phyloP scores from a whole-genome alignment of 78 protist species.

The Dictyostelium capitatum region DNA sequence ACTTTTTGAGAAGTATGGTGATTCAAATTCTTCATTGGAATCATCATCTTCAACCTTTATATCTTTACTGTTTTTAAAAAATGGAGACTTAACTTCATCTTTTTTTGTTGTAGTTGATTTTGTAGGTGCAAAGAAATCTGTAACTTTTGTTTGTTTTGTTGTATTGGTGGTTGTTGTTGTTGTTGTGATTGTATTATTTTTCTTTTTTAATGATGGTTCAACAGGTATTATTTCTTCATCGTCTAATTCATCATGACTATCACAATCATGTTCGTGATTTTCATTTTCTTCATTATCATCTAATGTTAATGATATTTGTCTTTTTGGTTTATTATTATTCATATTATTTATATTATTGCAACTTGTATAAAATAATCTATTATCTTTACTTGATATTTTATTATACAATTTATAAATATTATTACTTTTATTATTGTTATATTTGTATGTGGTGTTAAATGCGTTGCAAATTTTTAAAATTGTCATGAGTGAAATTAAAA shows the following conservation, averaged over 20 bases:
- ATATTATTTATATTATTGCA: no score
- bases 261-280: conserved; percentile 12
- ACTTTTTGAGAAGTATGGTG: not conserved
- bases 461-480: no score
- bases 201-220: not conserved
- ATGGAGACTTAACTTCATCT: not conserved
- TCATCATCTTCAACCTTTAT: not conserved
- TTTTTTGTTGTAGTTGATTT: not conserved
- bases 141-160: not conserved
- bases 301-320: no score
- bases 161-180: not conserved
- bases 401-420: no score
- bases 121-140: not conserved
- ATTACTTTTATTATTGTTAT: no score
- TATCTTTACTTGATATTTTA: no score
- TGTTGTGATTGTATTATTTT: not conserved
- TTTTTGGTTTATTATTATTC: no score
- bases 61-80: not conserved
- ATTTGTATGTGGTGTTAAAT: no score
- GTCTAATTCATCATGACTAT: conserved; percentile 30
- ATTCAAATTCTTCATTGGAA: not conserved
- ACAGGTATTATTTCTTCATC: not conserved
- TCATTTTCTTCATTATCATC: not conserved
- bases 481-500: no score
- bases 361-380: no score